Conservation (phyloP, 768 basidiomycete species). For the Phanerodontia chrysosporium region DNA sequence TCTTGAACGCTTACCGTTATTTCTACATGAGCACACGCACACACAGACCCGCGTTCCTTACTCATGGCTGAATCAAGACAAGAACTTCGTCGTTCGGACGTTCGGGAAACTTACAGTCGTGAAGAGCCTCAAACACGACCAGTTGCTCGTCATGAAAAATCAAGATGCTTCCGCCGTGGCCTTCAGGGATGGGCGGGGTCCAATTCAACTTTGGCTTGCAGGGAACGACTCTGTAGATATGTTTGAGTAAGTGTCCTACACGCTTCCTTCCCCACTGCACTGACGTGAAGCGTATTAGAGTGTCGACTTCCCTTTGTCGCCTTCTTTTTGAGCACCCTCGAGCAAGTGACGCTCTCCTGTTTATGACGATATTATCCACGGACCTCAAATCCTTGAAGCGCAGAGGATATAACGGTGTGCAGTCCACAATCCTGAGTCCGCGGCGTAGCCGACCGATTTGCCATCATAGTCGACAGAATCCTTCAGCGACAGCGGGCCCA, state of each 20-base stretch:
- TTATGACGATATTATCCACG: slow-evolving; percentile 93
- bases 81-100: slow-evolving; percentile 67
- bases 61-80: slow-evolving; percentile 58
- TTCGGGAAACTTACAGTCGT: slow-evolving; percentile 62
- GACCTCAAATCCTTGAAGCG: slow-evolving; percentile 77
- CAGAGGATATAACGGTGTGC: slow-evolving; percentile 79
- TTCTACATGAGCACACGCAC: slow-evolving; percentile 85
- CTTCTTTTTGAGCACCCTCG: slow-evolving; percentile 74
- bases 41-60: slow-evolving; percentile 56
- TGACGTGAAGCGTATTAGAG: slow-evolving; percentile 38
- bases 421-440: neutral
- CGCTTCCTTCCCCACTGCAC: neutral
- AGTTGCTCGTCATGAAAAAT: slow-evolving; percentile 42
- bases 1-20: slow-evolving; percentile 82
- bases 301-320: slow-evolving; percentile 80
- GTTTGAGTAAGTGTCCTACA: slow-evolving; percentile 70
- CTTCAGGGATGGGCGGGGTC: slow-evolving; percentile 43
- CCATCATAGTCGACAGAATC: slow-evolving; percentile 83
- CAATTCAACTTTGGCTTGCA: slow-evolving; percentile 78
- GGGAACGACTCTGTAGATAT: slow-evolving; percentile 76
- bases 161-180: slow-evolving; percentile 77
- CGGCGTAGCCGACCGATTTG: neutral
- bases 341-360: slow-evolving; percentile 82
- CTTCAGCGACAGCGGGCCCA: slow-evolving; percentile 78
- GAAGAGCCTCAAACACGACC: slow-evolving; percentile 55